Evolutionary conservation across 352 stramenopile genomes (phyloP), one percentile per base, ranked within the genome.

Genomic region (Phytophthora nicotianae): DNA sequence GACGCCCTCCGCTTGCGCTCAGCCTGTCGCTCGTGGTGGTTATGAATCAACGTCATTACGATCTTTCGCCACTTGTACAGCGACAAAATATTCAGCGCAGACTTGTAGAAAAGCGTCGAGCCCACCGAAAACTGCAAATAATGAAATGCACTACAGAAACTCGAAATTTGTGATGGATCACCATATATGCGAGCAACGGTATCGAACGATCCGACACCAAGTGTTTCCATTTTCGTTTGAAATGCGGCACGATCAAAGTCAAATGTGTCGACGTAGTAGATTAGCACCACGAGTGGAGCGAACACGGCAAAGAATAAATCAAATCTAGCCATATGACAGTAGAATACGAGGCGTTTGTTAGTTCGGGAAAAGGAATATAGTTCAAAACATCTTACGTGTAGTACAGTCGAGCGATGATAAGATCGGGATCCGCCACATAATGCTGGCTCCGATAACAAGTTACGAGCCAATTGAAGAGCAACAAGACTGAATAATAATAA

Each of bases 241-340:
- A 72, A 83, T 1, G 55, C 61, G 0, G 35, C 50, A 9, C 66
- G 71, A 37, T 82, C 74, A 27, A 83, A 80, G 3, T 74, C 17
- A 33, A 86, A 86, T 2, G 70, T 62, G 17, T 58, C 16, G 11
- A 72, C 53, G 6, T 62, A 71, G 48, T 81, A 83, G 0, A 71
- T 47, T 7, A 86, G 42, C 13, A 83, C 74, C 3, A 77, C 56
- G 6, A 82, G 29, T 9, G 72, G 64, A 16, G 77, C 65, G 20
- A 82, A 86, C 11, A 75, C 77, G 1, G 72, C 77, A 33, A 86
- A 86, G 63, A 83, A 83, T 4, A 86, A 43, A 27, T 83, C 74
- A 38, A 76, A 77, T 1, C 73, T 81, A 26, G n/a, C n/a, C n/a
- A n/a, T n/a, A n/a, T n/a, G n/a, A n/a, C n/a, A n/a, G n/a, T n/a